Base-by-base conservation (phyloP, 106 monocot species). In the Gastrodia elata region DNA sequence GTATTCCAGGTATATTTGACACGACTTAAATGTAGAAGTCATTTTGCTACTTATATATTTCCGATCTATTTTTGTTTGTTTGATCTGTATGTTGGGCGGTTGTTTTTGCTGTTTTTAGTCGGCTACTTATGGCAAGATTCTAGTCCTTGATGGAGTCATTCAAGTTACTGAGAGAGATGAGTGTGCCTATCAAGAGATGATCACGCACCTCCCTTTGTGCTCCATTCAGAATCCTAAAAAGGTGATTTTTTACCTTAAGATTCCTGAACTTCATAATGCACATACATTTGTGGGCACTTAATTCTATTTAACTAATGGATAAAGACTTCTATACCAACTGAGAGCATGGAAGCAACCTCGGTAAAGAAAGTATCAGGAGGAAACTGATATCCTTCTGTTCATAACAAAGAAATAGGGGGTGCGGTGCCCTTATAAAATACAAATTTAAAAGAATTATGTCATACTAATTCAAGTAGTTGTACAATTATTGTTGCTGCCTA, bases 171-270 rank as follows among this genome's bases (percentile, higher is more conserved):
- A 87, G 39, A 83, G 87, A 73, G 87, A 87, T 76, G 87, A 87
- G 37, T 87, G 83, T 76, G 83, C 87, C n/a, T 87, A 84, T 69
- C 87, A 87, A 80, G 87, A 87, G 48, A 87, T 87, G 87, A 83
- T 87, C 9, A 69, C 81, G 22, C 87, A 87, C 39, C 87, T 87
- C 42, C 81, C 87, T 9, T 83, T 87, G 75, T 81, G 78, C 70
- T 84, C 81, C 27, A 84, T 84, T 41, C 72, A 68, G 78, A 76
- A 81, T 76, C 87, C 87, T 69, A 80, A 72, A 75, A 87, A 80
- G 83, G 87, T 87, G 42, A 26, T 16, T 73, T 36, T 58, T 32
- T 26, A 39, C 11, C 37, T 22, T 38, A 3, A 37, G 36, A 36
- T 61, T 11, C 20, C 14, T n/a, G 61, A 4, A 61, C 0, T 61